A percentile compares a stretch with the other conserved stretches of the same genome.
These are phyloP conservation scores for Calonectria naviculata DNA, from an alignment of 2,329 filamentous ascomycete genomes.

Conservation along the genomic window DNA sequence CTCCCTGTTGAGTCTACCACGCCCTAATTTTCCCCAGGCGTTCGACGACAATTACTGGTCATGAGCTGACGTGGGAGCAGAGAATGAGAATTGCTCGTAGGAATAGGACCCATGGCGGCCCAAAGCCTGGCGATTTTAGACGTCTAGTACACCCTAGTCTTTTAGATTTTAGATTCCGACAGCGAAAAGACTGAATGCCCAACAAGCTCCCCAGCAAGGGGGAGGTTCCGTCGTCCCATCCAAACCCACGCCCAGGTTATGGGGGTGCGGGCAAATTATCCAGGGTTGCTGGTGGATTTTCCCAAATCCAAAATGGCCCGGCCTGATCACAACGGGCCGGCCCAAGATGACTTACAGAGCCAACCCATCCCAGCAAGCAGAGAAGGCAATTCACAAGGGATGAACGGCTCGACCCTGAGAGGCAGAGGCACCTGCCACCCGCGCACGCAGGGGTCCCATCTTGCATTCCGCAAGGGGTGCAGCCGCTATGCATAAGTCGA, in stretches of 20 bases:
- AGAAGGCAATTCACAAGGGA: neutral
- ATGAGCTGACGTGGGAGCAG: neutral
- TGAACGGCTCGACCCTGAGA: neutral
- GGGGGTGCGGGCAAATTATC: constrained; percentile 24
- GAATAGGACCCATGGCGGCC: neutral
- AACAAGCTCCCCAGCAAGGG: constrained; percentile 1
- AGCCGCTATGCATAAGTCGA: constrained; percentile 17
- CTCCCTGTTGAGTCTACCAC: neutral
- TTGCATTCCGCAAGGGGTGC: constrained; percentile 19
- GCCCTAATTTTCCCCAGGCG: neutral
- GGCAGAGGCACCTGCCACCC: neutral
- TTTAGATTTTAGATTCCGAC: neutral
- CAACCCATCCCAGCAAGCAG: neutral
- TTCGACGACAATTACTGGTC: neutral
- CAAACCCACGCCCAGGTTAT: constrained; percentile 14
- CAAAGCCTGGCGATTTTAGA: neutral
- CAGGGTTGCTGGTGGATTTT: constrained; percentile 22
- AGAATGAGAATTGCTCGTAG: neutral
- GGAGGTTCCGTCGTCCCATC: constrained; percentile 15
- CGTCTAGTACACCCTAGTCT: neutral
- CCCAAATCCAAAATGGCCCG: constrained; percentile 11
- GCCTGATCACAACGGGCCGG: constrained; percentile 15
- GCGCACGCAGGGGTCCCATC: constrained; percentile 22
- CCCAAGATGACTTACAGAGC: neutral
- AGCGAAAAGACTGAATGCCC: neutral